Evolutionary conservation across 306 rosid species (phyloP).

Genomic region (Cicer chorassanicum): DNA sequence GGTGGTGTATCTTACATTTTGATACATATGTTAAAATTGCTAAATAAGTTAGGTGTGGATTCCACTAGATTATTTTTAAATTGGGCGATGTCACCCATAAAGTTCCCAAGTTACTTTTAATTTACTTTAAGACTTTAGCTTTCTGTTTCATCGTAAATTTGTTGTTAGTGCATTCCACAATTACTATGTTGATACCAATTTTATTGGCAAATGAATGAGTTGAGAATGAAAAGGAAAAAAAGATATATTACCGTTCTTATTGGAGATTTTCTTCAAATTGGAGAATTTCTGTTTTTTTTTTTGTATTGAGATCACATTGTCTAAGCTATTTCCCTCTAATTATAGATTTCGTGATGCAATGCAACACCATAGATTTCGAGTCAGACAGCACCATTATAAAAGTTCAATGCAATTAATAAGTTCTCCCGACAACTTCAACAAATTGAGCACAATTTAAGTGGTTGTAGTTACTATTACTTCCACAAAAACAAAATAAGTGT

Average conservation of each 20-base stretch:
- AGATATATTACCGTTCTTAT: not conserved
- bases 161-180: constrained; percentile 30
- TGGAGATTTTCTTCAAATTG: constrained; percentile 11
- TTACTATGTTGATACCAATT: not conserved
- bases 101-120: constrained; percentile 2
- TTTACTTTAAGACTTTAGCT: constrained; percentile 16
- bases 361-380: constrained; percentile 11
- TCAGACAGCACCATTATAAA: constrained; percentile 46
- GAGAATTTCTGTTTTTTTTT: constrained; percentile 18
- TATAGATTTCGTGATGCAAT: constrained; percentile 30
- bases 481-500: no score
- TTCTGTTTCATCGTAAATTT: constrained; percentile 15
- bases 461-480: not conserved
- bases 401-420: constrained; percentile 19
- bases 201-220: constrained; percentile 36
- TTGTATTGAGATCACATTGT: constrained; percentile 11
- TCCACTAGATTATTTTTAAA: constrained; percentile 1
- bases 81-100: constrained; percentile 1
- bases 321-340: not conserved
- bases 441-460: constrained; percentile 34
- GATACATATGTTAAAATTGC: not conserved
- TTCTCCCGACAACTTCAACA: constrained; percentile 41
- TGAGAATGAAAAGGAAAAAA: constrained; percentile 9
- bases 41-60: constrained; percentile 11
- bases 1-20: not conserved